Conservation (phyloP, 148 eudicot genomes). For the Chenopodium album region DNA sequence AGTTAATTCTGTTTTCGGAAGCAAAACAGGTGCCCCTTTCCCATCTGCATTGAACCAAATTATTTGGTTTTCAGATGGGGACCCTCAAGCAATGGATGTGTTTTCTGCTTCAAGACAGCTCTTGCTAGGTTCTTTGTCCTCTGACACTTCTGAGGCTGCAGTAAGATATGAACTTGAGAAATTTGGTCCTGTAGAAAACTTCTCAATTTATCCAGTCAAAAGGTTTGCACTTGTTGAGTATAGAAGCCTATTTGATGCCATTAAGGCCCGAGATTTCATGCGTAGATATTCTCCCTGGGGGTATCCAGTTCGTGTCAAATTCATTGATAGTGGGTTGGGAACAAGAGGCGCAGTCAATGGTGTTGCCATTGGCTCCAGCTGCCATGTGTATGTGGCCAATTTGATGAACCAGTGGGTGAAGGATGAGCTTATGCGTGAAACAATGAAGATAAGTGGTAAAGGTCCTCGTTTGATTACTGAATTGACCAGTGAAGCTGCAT, state of each 20-base stretch:
- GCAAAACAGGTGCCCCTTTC: slow-evolving; percentile 30
- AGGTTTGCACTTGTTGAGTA: slow-evolving; percentile 76
- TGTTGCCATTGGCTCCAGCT: slow-evolving; percentile 77
- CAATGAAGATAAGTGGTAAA: slow-evolving; percentile 47
- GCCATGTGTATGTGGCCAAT: slow-evolving; percentile 77
- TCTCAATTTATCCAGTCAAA: slow-evolving; percentile 50
- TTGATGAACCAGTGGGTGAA: slow-evolving; percentile 63
- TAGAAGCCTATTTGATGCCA: slow-evolving; percentile 73
- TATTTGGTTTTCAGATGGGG: slow-evolving; percentile 80
- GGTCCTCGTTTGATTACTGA: slow-evolving; percentile 80
- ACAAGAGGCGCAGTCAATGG: slow-evolving; percentile 69
- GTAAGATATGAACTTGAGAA: slow-evolving; percentile 77
- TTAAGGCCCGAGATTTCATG: slow-evolving; percentile 78
- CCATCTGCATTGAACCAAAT: slow-evolving; percentile 41
- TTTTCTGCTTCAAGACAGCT: slow-evolving; percentile 84
- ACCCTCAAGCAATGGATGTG: slow-evolving; percentile 76
- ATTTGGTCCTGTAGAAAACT: slow-evolving; percentile 76
- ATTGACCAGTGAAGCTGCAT: slow-evolving; percentile 71
- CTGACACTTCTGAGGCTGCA: slow-evolving; percentile 74
- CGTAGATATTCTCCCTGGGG: slow-evolving; percentile 81
- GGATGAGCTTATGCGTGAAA: slow-evolving; percentile 83
- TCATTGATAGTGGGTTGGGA: slow-evolving; percentile 83
- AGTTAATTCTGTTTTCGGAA: slow-evolving; percentile 37
- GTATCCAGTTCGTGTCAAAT: slow-evolving; percentile 66
- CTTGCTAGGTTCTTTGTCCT: slow-evolving; percentile 85